Conservation (phyloP, 768 basidiomycete species). For the Pleurotus ostreatus region DNA sequence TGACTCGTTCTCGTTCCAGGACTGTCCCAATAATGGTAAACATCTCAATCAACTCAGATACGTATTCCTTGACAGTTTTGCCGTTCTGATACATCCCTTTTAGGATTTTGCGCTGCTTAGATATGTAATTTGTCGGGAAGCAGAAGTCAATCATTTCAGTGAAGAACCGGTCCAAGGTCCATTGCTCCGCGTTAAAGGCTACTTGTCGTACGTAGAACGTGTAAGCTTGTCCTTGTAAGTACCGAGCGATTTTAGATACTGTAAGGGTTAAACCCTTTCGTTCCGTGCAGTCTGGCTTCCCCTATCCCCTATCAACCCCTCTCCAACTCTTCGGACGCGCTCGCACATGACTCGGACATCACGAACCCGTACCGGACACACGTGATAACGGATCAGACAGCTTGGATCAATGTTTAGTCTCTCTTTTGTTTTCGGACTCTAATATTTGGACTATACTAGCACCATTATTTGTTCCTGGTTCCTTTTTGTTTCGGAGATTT, state of each 20-base stretch:
- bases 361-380: no score
- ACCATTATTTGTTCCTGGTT: no score
- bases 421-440: no score
- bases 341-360: no score
- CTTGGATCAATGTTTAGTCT: no score
- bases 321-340: no score
- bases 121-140: slow-evolving; percentile 27
- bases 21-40: slow-evolving; percentile 27
- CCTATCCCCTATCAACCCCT: no score
- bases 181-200: slow-evolving; percentile 17
- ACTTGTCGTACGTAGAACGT: slow-evolving; percentile 29
- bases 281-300: no score
- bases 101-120: slow-evolving; percentile 14
- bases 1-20: slow-evolving; percentile 22
- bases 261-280: no score
- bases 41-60: slow-evolving; percentile 28
- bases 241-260: slow-evolving; percentile 21
- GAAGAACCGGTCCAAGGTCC: slow-evolving; percentile 26
- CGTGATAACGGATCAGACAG: no score
- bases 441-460: no score
- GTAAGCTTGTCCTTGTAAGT: slow-evolving; percentile 25
- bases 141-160: slow-evolving; percentile 30
- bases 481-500: no score
- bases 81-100: slow-evolving; percentile 19
- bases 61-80: slow-evolving; percentile 25